Conservation (phyloP, 768 basidiomycete species). For the Jaapia argillacea region DNA sequence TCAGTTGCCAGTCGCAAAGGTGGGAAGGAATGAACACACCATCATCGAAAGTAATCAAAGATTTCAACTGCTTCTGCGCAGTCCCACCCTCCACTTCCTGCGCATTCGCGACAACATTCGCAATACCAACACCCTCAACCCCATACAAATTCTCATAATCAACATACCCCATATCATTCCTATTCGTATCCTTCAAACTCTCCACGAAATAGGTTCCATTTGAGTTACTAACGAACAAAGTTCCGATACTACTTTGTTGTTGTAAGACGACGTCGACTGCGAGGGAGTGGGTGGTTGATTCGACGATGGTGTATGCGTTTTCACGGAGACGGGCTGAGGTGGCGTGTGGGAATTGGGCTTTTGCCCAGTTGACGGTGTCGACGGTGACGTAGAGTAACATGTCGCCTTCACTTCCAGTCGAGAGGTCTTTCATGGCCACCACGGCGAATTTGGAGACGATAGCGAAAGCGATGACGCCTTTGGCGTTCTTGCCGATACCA, state of each 20-base stretch:
- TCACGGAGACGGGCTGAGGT: conserved; percentile 69
- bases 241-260: conserved; percentile 60
- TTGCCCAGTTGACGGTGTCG: conserved; percentile 78
- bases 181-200: conserved; percentile 85
- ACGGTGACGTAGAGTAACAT: conserved; percentile 83
- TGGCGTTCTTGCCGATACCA: conserved; percentile 76
- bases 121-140: conserved; percentile 83
- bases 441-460: conserved; percentile 91
- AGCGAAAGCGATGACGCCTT: conserved; percentile 87
- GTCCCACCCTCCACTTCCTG: conserved; percentile 70
- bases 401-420: conserved; percentile 45
- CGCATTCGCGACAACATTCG: conserved; percentile 79
- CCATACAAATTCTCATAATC: conserved; percentile 88
- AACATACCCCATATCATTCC: conserved; percentile 81
- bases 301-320: conserved; percentile 94
- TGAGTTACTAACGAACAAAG: conserved; percentile 90
- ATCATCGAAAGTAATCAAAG: conserved; percentile 86
- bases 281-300: conserved; percentile 87
- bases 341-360: conserved; percentile 89
- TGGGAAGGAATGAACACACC: conserved; percentile 26
- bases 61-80: conserved; percentile 64
- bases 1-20: background rate
- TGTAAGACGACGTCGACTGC: conserved; percentile 88
- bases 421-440: conserved; percentile 73
- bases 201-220: conserved; percentile 95